Evolutionary conservation across 306 rosid genomes (phyloP), one percentile per base, ranked within the genome.

Genomic region (Fagus sylvatica): DNA sequence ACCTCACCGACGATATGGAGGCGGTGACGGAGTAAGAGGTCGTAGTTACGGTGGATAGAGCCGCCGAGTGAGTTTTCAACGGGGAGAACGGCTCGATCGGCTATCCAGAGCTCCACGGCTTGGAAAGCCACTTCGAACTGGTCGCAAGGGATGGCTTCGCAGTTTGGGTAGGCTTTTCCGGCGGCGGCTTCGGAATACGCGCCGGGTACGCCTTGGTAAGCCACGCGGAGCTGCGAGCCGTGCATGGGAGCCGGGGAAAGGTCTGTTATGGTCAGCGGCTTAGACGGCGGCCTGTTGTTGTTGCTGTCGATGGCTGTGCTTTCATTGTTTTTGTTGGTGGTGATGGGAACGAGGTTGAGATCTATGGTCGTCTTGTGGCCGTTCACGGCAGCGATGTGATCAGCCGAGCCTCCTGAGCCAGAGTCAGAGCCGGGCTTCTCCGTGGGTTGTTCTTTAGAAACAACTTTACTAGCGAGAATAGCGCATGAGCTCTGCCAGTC

Each of bases 1-100:
- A 95, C 98, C 79, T 95, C 98, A 2, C 98, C 98, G 57, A 95
- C 98, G 84, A 95, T 95, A 81, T 95, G 98, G 75, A 95, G 98
- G 8, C 97, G 96, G 80, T 95, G 98, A 9, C 98, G 97, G 82
- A 95, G 98, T 49, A 95, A 90, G 67, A 95, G 98, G 39, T 95
- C 98, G 86, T 95, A 95, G 42, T 95, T 95, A 2, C 98, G 88
- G 82, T 95, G 98, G 71, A 95, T 95, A 17, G 98, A 95, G 3
- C 98, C 98, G 32, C 98, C 98, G 68, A 95, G 98, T 10, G 98
- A 92, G 73, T 95, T 95, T 53, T 95, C 98, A 0, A 95, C 83
- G 0, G 98, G 98, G 3, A 95, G 87, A 7, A 95, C 98, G 0
- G 98, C 98, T 0, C 98, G 93, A 55, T 95, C 98, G 12, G 98